Percentiles rank a stretch among this genome's conserved stretches.
phyloP scores from a whole-genome alignment of 306 rosid genomes.

The Glycine soja region DNA sequence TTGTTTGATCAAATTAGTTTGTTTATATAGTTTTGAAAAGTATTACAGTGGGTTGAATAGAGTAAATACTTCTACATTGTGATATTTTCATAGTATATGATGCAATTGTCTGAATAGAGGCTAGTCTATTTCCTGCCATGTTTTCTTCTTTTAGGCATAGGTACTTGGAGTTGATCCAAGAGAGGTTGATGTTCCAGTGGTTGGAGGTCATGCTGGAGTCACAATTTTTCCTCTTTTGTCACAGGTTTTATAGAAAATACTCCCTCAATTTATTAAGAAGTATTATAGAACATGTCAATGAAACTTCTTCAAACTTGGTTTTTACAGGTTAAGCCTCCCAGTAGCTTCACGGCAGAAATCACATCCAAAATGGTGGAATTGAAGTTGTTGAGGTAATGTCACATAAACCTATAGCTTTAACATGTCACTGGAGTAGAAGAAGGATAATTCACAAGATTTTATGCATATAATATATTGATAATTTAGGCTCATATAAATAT shows the following conservation, averaged over 20 bases:
- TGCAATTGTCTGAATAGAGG: constrained; percentile 17
- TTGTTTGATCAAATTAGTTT: neutral
- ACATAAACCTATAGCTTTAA: neutral
- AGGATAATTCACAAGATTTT: constrained; percentile 21
- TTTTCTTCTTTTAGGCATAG: constrained; percentile 72
- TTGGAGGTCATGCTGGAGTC: constrained; percentile 95
- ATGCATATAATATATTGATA: too few species aligned
- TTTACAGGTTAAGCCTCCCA: too few species aligned
- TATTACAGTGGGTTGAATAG: neutral
- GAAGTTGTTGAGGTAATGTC: constrained; percentile 84
- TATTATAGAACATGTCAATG: neutral
- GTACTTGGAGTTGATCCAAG: constrained; percentile 92
- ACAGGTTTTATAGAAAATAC: constrained; percentile 61
- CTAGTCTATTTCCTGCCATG: constrained; percentile 10
- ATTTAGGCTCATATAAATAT: neutral
- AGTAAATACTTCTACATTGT: constrained; percentile 9
- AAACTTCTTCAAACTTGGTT: too few species aligned
- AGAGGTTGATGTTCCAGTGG: constrained; percentile 96
- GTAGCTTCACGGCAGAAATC: too few species aligned
- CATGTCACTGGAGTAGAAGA: constrained; percentile 27
- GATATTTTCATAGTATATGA: neutral
- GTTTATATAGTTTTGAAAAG: neutral
- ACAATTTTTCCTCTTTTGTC: too few species aligned
- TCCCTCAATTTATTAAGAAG: constrained; percentile 15
- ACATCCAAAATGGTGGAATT: too few species aligned